phyloP scores from a whole-genome alignment of 2,329 filamentous ascomycete species.

The Colletotrichum sp. region DNA sequence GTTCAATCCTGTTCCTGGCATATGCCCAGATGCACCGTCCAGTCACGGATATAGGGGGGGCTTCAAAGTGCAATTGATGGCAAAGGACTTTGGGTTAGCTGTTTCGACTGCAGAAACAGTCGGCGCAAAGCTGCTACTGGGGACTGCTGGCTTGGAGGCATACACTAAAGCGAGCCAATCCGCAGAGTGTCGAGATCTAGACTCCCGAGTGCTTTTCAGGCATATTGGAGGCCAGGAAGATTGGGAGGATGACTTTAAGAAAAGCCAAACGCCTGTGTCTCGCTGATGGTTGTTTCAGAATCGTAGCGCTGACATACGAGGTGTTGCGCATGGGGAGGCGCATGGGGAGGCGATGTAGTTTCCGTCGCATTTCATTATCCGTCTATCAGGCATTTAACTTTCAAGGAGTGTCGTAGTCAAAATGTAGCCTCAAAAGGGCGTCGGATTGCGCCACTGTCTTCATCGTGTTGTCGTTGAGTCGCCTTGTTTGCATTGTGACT shows the following conservation, averaged over 20 bases:
- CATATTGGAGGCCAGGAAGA: neutral
- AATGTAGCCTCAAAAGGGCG: no score
- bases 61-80: slow-evolving; percentile 65
- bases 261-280: neutral
- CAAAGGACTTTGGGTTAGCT: slow-evolving; percentile 55
- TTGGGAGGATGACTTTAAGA: neutral
- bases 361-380: no score
- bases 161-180: neutral
- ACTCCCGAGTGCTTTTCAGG: neutral
- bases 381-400: no score
- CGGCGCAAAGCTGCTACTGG: neutral
- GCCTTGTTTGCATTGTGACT: neutral
- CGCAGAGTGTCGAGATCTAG: neutral
- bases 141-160: neutral
- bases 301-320: no score
- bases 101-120: neutral
- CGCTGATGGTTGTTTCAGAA: no score
- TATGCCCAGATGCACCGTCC: slow-evolving; percentile 33
- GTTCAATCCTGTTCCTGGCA: slow-evolving; percentile 36
- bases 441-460: neutral
- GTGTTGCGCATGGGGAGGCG: no score
- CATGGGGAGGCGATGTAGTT: no score
- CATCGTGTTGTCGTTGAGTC: neutral
- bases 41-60: slow-evolving; percentile 47
- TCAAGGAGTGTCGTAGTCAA: no score